Percentiles rank a stretch among this genome's conserved stretches.
These are phyloP conservation scores for Pyrrhoderma noxium DNA, from an alignment of 1,284 basidiomycete species.

Conservation along the genomic window DNA sequence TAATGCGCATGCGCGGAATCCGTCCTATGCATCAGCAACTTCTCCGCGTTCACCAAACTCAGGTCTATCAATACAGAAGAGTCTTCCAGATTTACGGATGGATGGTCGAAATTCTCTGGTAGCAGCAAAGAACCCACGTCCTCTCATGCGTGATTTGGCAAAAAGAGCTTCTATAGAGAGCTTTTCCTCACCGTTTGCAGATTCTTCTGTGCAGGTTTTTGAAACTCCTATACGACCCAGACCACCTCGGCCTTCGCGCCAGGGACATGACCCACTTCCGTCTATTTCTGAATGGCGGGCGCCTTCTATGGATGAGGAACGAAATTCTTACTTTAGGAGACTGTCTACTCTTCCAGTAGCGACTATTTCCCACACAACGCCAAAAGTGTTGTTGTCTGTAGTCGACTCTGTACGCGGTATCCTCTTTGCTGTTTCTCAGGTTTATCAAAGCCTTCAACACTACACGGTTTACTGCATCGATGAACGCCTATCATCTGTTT, in stretches of 20 bases:
- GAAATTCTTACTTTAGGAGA: constrained; percentile 91
- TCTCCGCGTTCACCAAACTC: constrained; percentile 25
- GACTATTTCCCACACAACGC: constrained; percentile 63
- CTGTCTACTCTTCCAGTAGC: constrained; percentile 70
- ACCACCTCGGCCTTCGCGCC: constrained; percentile 33
- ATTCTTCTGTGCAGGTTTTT: constrained; percentile 37
- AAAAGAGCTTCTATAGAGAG: constrained; percentile 11
- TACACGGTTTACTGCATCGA: constrained; percentile 84
- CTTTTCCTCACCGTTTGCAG: not conserved
- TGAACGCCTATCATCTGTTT: constrained; percentile 76
- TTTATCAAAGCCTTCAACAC: constrained; percentile 85
- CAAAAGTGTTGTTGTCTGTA: constrained; percentile 64
- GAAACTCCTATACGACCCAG: constrained; percentile 39
- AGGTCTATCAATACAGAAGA: constrained; percentile 65
- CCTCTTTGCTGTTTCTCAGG: constrained; percentile 88
- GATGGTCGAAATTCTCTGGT: constrained; percentile 21
- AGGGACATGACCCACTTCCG: constrained; percentile 37
- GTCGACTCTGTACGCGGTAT: constrained; percentile 89
- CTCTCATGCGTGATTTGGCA: not conserved
- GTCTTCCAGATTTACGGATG: constrained; percentile 78
- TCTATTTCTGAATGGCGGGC: constrained; percentile 34
- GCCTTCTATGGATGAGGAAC: constrained; percentile 67
- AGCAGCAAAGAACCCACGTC: not conserved
- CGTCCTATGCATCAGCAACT: constrained; percentile 44
- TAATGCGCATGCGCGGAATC: constrained; percentile 46